Evolutionary conservation across 371 early-diverging fungal genomes (phyloP), one percentile per base, ranked within the genome.

Genomic region (Apophysomyces elegans): DNA sequence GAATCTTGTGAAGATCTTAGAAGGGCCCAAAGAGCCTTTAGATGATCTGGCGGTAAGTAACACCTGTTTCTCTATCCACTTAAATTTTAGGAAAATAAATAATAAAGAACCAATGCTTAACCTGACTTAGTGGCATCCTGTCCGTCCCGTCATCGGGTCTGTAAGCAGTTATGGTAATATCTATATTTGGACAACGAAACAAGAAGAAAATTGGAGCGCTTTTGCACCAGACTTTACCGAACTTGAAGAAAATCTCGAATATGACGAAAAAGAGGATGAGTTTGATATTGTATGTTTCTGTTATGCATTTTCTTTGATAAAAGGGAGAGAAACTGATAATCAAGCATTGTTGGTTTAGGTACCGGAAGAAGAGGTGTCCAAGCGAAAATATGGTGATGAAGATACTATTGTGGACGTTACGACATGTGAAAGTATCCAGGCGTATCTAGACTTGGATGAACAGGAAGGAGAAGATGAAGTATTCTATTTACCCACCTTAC

Each of bases 201-300:
- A 89, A 37, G 88, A 88, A 65, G 93, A 95, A 58, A 92, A 93
- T 68, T 98, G 95, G 93, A 92, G 93, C 56, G 95, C 95, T 14
- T 93, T 96, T 83, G 95, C 94, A 14, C 96, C 96, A 9, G 93
- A 91, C 59, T 97, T 96, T 68, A 86, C 83, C 39, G 95, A 96
- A 63, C 68, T 97, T 13, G 95, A 96, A 38, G 95, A 95, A 64
- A 96, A 97, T 70, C 75, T 93, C 7, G 96, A 95, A 66, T 96
- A 96, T 68, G 87, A 88, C 56, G 98, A 98, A 71, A 81, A 89
- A 7, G 98, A 98, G 69, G 94, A 96, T 67, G 95, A 94, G 67
- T 98, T 96, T 80, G 98, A 98, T 73, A 83, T 90, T 64, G 88
- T 88, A 76, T 41, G 41, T 41, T 11, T 8, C 13, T 41, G 1